Evolutionary conservation across 441 rosid species (phyloP), one percentile per base, ranked within the genome.

Genomic region (Jatropha multifida): DNA sequence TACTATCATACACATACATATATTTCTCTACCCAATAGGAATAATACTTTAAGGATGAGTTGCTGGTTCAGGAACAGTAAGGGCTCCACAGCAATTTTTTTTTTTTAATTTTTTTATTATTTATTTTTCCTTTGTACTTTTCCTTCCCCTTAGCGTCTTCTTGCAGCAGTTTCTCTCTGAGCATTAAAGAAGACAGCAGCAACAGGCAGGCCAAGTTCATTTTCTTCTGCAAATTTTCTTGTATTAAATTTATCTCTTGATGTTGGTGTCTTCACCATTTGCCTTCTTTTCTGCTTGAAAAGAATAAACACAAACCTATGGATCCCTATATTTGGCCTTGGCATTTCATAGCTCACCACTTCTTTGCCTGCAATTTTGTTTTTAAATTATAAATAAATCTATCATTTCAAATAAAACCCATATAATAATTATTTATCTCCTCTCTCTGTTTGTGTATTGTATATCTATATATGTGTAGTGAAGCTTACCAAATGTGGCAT

Each of bases 141-240:
- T 38, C 68, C 2, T 40, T 26, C 14, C 13, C 23, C 8, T 85
- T 66, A 94, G 59, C 99, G 98, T 75, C 90, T 88, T 74, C 99
- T 92, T 7, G 99, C 96, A 9, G 99, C 98, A 8, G 97, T 93
- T 81, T 95, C 98, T 72, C 99, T 88, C 75, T 92, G 99, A 55
- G 92, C 88, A 75, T 94, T 93, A 88, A 93, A 94, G 87, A 81
- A 94, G 18, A 93, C 91, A 15, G 97, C 98, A 0, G 98, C 94
- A 1, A 94, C 97, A 0, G 99, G 99, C 5, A 88, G 88, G 26
- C 90, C 92, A 1, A 94, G 94, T 42, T 85, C 93, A 55, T 93
- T 94, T 60, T 87, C 91, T 54, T 84, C 88, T 0, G 97, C 97
- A 72, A 93, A 93, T 71, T 80, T 84, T 68, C 97, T 81, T 20